Base-by-base conservation (phyloP, 306 rosid genomes). In the Oxytropis ochrocephala region DNA sequence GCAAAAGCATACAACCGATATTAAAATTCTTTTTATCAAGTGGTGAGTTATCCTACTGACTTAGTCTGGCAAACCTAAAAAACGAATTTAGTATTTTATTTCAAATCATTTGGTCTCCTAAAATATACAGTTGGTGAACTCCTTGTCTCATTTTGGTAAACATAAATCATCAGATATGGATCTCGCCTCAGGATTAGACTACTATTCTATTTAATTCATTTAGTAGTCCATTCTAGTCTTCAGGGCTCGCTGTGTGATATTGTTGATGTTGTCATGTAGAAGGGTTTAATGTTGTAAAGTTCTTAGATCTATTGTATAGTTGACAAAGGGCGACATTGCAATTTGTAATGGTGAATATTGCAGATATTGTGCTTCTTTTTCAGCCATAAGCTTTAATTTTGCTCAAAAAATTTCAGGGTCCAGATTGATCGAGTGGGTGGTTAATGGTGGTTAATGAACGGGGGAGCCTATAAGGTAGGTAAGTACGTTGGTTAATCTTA, bases 1-100 rank as follows among this genome's bases (percentile, higher is more conserved):
- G 75, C 83, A 44, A 95, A 88, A 80, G 75, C 92, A 54, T 91
- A 83, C 91, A 83, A 79, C 84, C 88, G 89, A 83, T 95, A 84
- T 80, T 94, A 84, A 85, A 36, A 53, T 80, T 79, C 58, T 73
- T 62, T 68, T 66, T 18, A 84, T 84, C 57, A 67, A 71, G 74
- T 19, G 99, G 99, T 95, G 89, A 91, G 99, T 91, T 67, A 74
- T 76, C 79, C 77, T 76, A 59, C 82, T 18, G 55, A 67, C 72
- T 52, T 52, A 12, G 70, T 54, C 63, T 84, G 79, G 53, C 72
- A 44, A 74, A 75, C 72, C 80, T 76, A 50, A 75, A 54, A 77
- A 50, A 48, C 13, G 56, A 47, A 57, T 58, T 48, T 42, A 47
- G 35, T 53, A 47, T 61, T 77, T 38, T 69, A 33, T 64, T 76